phyloP scores from a whole-genome alignment of 495 filamentous ascomycete genomes.

The Xylaria longipes region DNA sequence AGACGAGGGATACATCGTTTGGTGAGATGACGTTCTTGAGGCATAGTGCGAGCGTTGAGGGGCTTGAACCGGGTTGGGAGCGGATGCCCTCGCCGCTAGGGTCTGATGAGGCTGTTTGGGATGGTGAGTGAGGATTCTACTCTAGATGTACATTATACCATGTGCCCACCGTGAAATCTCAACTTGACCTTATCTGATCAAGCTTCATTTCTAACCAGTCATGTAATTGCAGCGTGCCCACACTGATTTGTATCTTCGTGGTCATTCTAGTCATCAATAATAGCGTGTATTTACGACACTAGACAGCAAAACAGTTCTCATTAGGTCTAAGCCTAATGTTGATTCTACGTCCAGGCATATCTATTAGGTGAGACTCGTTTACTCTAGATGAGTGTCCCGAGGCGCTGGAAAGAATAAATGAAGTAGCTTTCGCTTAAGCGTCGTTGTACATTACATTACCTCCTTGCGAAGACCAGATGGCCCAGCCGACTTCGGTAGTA shows the following conservation, averaged over 20 bases:
- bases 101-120: constrained; percentile 45
- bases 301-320: background rate
- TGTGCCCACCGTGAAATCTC: background rate
- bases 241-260: background rate
- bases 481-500: background rate
- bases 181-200: background rate
- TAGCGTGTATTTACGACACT: background rate
- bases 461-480: background rate
- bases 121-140: background rate
- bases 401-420: background rate
- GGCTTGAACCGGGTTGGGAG: constrained; percentile 41
- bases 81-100: constrained; percentile 45
- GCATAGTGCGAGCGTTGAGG: constrained; percentile 44
- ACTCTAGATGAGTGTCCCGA: background rate
- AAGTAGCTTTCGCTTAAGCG: background rate
- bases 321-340: background rate
- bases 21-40: constrained; percentile 42
- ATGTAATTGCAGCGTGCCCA: background rate
- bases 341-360: background rate
- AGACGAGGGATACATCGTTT: constrained; percentile 40
- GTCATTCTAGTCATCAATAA: background rate
- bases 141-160: background rate
- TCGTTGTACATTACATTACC: background rate
- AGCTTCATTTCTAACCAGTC: background rate
- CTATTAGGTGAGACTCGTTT: background rate